Evolutionary conservation across 1,284 basidiomycete genomes (phyloP).

Genomic region (Papiliotrema laurentii): DNA sequence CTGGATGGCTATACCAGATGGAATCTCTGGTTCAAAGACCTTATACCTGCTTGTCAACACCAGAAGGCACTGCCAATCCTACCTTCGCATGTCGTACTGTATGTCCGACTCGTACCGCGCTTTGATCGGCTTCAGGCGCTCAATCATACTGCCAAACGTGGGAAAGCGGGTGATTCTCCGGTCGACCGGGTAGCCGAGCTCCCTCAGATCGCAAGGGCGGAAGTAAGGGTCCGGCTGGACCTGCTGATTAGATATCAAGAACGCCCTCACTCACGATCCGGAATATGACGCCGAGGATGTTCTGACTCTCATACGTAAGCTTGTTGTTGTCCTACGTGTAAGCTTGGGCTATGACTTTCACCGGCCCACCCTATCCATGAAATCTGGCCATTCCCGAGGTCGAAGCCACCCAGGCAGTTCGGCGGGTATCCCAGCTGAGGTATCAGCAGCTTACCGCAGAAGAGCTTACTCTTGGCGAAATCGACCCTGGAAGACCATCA

Average conservation of each 20-base stretch:
- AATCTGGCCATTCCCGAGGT: conserved; percentile 43
- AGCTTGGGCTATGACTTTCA: not conserved
- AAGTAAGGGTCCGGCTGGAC: conserved; percentile 34
- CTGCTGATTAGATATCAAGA: conserved; percentile 6
- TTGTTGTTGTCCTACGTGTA: conserved; percentile 18
- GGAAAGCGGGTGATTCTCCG: conserved; percentile 17
- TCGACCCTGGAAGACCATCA: conserved; percentile 31
- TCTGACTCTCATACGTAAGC: conserved; percentile 26
- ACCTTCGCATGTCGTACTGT: conserved; percentile 35
- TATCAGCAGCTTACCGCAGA: not conserved
- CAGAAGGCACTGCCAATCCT: not conserved
- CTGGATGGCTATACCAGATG: conserved; percentile 31
- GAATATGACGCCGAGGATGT: conserved; percentile 43
- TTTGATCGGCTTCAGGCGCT: conserved; percentile 32
- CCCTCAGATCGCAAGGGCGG: conserved; percentile 23
- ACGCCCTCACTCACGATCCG: conserved; percentile 23
- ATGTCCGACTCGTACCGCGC: conserved; percentile 30
- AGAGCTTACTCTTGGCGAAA: conserved; percentile 46
- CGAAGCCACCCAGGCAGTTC: conserved; percentile 21
- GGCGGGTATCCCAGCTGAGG: conserved; percentile 40
- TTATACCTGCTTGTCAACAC: conserved; percentile 20
- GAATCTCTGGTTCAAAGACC: conserved; percentile 36
- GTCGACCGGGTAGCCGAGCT: conserved; percentile 22
- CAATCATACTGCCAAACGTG: conserved; percentile 20
- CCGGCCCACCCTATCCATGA: conserved; percentile 43